Percentiles rank a stretch among this genome's conserved stretches.
Conservation (phyloP, 345 rosid species). For the Corymbia maculata region DNA sequence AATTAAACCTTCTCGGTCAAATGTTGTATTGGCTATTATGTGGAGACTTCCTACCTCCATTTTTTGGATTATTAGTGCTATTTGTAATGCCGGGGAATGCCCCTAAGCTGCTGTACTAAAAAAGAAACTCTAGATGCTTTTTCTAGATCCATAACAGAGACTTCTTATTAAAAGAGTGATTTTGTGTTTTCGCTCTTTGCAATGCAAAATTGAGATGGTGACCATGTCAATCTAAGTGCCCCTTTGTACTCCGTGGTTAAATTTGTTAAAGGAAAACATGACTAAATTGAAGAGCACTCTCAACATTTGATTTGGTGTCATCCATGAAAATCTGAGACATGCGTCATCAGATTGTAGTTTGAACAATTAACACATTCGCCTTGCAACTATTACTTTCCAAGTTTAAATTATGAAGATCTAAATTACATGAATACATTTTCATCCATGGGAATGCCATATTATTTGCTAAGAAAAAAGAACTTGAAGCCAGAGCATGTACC, state of each 20-base stretch:
- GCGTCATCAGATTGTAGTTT: not conserved
- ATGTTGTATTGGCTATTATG: fast-evolving
- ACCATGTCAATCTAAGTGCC: not conserved
- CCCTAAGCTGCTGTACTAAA: too few species aligned
- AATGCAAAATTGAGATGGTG: fast-evolving
- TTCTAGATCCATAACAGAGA: not conserved
- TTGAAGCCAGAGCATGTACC: not conserved
- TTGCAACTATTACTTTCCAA: not conserved
- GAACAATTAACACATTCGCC: not conserved
- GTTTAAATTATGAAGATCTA: not conserved
- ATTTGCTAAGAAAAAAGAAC: not conserved
- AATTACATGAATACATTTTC: not conserved
- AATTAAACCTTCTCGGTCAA: too few species aligned
- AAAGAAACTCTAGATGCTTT: not conserved
- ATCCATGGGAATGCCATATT: not conserved
- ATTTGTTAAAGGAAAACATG: not conserved
- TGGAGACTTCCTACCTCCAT: too few species aligned
- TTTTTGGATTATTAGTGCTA: too few species aligned
- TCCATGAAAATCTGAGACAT: not conserved
- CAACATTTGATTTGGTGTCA: not conserved
- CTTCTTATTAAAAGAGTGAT: not conserved
- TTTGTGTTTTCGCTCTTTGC: not conserved
- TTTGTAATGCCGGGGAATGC: too few species aligned
- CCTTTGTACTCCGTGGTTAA: fast-evolving
- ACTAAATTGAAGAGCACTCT: not conserved